These are phyloP conservation scores for Candida sanyaensis DNA, from an alignment of 1,139 yeast species.

Conservation along the genomic window DNA sequence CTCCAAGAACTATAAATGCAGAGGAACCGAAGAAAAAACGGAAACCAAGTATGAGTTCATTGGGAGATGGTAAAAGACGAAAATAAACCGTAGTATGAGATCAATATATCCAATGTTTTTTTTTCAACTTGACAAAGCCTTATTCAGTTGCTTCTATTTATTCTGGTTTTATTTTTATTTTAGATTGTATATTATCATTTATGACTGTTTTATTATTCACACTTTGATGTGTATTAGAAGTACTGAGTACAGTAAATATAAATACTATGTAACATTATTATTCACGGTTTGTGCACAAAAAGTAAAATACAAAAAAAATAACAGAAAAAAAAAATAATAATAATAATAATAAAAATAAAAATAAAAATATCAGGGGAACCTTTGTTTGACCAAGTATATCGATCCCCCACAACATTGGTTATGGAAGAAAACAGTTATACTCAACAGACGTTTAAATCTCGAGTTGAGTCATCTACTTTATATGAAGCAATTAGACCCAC, in stretches of 20 bases:
- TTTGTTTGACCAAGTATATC: no score
- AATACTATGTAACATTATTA: no score
- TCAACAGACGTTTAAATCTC: neutral
- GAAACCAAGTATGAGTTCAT: slow-evolving; percentile 18
- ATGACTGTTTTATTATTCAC: neutral
- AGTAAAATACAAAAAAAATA: no score
- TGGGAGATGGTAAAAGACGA: slow-evolving; percentile 15
- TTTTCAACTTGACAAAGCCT: no score
- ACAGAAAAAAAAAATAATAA: no score
- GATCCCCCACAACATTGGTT: no score
- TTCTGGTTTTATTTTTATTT: neutral
- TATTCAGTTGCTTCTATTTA: no score
- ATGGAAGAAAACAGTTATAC: neutral
- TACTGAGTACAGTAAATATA: neutral
- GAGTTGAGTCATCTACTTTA: slow-evolving; percentile 4
- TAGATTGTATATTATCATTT: neutral
- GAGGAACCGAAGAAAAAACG: slow-evolving; percentile 26
- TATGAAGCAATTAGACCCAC: slow-evolving; percentile 24
- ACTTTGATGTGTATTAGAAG: neutral
- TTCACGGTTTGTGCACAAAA: no score
- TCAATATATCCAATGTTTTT: no score
- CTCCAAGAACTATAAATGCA: slow-evolving; percentile 20
- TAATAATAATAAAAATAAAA: neutral
- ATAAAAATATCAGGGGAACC: neutral
- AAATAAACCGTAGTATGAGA: slow-evolving; percentile 5